These are phyloP conservation scores for Pseudogymnoascus verrucosus DNA, from an alignment of 2,329 filamentous ascomycete genomes.

Conservation along the genomic window DNA sequence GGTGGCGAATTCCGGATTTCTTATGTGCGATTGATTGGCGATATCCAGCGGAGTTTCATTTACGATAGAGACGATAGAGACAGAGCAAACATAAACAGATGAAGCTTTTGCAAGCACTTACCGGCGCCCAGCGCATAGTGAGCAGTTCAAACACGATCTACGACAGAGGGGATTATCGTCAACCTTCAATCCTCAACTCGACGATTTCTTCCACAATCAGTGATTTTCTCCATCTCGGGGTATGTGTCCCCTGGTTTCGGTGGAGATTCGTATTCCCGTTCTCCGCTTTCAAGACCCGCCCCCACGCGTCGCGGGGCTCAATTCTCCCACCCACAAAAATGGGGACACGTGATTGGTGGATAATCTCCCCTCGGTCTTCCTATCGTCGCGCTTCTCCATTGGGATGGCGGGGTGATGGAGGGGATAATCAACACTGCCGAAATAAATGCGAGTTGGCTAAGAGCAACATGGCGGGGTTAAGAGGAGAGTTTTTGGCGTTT, in stretches of 20 bases:
- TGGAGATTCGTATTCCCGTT: neutral
- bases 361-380: neutral
- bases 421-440: neutral
- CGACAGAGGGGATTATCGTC: neutral
- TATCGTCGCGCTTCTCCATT: neutral
- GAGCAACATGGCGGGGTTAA: neutral
- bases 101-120: neutral
- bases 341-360: neutral
- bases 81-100: neutral
- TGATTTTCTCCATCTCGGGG: neutral
- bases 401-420: slow-evolving; percentile 2
- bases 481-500: neutral
- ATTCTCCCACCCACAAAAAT: neutral
- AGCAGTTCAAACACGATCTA: neutral
- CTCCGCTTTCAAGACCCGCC: neutral
- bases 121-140: neutral
- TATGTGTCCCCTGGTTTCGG: neutral
- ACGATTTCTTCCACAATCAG: neutral
- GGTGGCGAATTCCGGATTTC: neutral
- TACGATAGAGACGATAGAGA: neutral
- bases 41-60: neutral
- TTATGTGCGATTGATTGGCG: neutral
- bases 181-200: neutral
- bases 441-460: neutral
- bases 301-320: neutral